Percentiles rank a stretch among this genome's conserved stretches.
These are phyloP conservation scores for Cetraspora pellucida DNA, from an alignment of 192 early-diverging fungal species.

Conservation along the genomic window DNA sequence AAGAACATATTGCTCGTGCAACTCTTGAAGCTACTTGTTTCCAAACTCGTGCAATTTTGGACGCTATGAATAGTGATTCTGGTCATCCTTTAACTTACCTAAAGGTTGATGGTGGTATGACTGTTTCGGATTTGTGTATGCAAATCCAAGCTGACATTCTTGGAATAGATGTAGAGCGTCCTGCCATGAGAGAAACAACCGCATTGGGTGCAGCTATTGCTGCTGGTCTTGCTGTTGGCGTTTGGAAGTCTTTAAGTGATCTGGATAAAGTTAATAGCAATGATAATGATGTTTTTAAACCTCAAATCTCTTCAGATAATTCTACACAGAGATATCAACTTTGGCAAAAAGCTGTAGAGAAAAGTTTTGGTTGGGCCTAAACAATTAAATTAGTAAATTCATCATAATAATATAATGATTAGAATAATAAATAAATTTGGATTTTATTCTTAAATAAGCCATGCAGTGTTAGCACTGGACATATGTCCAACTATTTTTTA, in stretches of 20 bases:
- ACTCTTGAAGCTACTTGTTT: slow-evolving; percentile 89
- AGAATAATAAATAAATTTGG: too few species aligned
- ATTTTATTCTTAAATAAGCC: too few species aligned
- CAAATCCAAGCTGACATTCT: slow-evolving; percentile 89
- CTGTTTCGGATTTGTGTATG: slow-evolving; percentile 89
- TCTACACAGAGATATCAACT: slow-evolving; percentile 59
- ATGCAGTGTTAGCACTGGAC: too few species aligned
- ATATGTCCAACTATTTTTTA: too few species aligned
- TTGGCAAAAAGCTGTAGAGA: slow-evolving; percentile 80
- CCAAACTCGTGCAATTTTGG: slow-evolving; percentile 85
- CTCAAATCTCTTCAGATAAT: slow-evolving; percentile 54
- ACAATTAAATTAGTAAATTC: neutral
- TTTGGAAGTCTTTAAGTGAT: slow-evolving; percentile 61
- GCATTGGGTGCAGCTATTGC: slow-evolving; percentile 91
- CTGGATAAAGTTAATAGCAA: slow-evolving; percentile 58
- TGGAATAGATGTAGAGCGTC: slow-evolving; percentile 77
- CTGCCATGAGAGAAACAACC: slow-evolving; percentile 88
- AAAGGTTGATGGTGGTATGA: slow-evolving; percentile 94
- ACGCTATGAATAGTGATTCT: slow-evolving; percentile 86
- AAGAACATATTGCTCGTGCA: slow-evolving; percentile 83
- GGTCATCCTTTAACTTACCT: slow-evolving; percentile 68
- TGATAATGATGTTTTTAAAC: slow-evolving; percentile 50
- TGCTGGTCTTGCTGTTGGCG: slow-evolving; percentile 56
- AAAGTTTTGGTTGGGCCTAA: slow-evolving; percentile 62
- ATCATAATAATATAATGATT: too few species aligned